phyloP scores from a whole-genome alignment of 495 filamentous ascomycete species.

The Talaromyces trachyspermus region DNA sequence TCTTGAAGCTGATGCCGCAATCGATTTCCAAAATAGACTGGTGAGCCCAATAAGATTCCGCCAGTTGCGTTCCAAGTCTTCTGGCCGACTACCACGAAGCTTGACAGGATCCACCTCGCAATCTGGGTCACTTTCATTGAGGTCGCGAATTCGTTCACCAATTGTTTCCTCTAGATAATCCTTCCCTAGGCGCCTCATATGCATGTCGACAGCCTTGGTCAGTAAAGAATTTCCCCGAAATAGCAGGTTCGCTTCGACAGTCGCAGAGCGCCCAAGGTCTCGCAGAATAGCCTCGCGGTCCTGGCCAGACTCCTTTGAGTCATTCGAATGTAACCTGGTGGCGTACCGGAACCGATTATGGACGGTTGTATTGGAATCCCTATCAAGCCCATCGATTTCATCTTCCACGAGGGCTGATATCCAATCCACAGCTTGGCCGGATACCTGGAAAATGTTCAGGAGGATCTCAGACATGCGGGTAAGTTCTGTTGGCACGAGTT shows the following conservation, averaged over 20 bases:
- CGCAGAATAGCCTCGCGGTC: constrained; percentile 57
- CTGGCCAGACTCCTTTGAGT: constrained; percentile 56
- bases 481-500: constrained; percentile 68
- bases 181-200: constrained; percentile 91
- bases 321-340: constrained; percentile 69
- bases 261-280: constrained; percentile 49
- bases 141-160: constrained; percentile 73
- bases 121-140: constrained; percentile 80
- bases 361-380: constrained; percentile 50
- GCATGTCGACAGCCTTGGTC: constrained; percentile 86
- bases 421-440: constrained; percentile 83
- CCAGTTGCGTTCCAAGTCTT: constrained; percentile 84
- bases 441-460: constrained; percentile 92
- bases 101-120: constrained; percentile 87
- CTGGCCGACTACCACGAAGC: constrained; percentile 53
- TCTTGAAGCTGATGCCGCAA: constrained; percentile 59
- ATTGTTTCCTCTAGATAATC: constrained; percentile 90
- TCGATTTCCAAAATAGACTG: constrained; percentile 76
- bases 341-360: constrained; percentile 67
- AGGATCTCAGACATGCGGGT: constrained; percentile 77
- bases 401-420: constrained; percentile 89
- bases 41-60: constrained; percentile 66
- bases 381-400: constrained; percentile 89
- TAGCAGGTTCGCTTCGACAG: constrained; percentile 81
- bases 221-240: constrained; percentile 93